Percentiles rank a stretch among this genome's conserved stretches.
These are phyloP conservation scores for Ananas comosus DNA, from an alignment of 176 grass and related monocot species.

Conservation along the genomic window DNA sequence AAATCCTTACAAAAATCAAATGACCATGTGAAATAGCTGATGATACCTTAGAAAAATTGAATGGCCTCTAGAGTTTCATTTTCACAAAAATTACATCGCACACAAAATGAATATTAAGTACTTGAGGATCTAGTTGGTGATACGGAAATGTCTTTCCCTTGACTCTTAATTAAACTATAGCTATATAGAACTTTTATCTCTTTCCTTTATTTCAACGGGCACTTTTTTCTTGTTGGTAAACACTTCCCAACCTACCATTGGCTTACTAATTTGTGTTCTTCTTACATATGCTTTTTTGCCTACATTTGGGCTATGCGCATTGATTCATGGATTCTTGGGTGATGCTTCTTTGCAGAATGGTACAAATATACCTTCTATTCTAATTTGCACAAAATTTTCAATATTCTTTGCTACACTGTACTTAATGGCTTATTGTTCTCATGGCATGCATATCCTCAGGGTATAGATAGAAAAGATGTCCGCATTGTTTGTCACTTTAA, in stretches of 20 bases:
- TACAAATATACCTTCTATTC: conserved; percentile 24
- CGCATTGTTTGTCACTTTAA: conserved; percentile 84
- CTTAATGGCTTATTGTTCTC: neutral
- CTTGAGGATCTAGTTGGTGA: too few relatives aligned
- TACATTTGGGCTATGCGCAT: conserved; percentile 4
- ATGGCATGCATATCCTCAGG: conserved; percentile 35
- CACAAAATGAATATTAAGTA: too few relatives aligned
- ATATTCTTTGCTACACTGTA: neutral
- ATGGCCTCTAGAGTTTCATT: too few relatives aligned
- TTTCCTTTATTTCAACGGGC: neutral
- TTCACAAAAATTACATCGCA: too few relatives aligned
- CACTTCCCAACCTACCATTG: neutral
- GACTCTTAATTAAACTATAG: neutral
- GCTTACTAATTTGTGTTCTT: neutral
- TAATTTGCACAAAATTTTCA: neutral
- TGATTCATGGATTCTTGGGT: conserved; percentile 13
- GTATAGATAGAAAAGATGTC: conserved; percentile 98
- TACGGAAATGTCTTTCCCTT: neutral
- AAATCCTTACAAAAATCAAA: neutral
- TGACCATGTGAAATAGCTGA: neutral
- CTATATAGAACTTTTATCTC: neutral
- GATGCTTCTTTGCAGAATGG: conserved; percentile 51
- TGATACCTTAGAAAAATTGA: too few relatives aligned
- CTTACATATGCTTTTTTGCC: conserved; percentile 6
- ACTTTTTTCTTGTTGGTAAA: neutral